Evolutionary conservation across 2,329 filamentous ascomycete genomes (phyloP), one percentile per base, ranked within the genome.

Genomic region (Colletotrichum sp.): DNA sequence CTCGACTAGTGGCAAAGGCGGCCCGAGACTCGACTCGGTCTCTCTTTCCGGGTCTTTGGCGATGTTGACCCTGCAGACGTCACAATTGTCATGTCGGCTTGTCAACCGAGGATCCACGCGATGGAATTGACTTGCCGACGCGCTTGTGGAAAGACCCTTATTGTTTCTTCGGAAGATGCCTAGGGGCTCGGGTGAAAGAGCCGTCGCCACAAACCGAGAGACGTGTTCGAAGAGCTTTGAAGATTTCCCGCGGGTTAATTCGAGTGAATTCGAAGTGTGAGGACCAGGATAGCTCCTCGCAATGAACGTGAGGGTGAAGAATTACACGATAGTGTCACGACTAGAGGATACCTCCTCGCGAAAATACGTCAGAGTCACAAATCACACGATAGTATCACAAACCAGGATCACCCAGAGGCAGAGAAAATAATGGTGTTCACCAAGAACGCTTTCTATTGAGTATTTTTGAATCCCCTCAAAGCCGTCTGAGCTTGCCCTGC

Each of bases 381-480:
- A 58, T 31, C 15, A 59, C 5, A 59, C 16, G 15, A 31, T 33
- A 13, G 6, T 15, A 5, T 8, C n/a, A 51, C 7, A 31, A 31
- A 8, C 12, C n/a, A 1, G 6, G 2, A 2, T 57, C 24, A 57
- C 54, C 21, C 18, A n/a, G 15, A 9, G 24, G 47, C 8, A 31
- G 15, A 18, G 21, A 33, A 18, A 21, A 5, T 6, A n/a, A 18
- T 3, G 3, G 18, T 57, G 16, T 31, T 63, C 38, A 31, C 43
- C 68, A 62, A 47, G 29, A 27, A 62, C 29, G 21, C 63, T 51
- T 66, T 73, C 71, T 71, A 71, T 66, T 54, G 51, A 61, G 36
- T 59, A 33, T 24, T 55, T 55, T 24, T 43, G 18, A 47, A 18
- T 29, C 24, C 38, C 47, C 38, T 54, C 36, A 38, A 57, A 62